Evolutionary conservation across 768 basidiomycete genomes (phyloP), one percentile per base, ranked within the genome.

Genomic region (Podaxis sp.): DNA sequence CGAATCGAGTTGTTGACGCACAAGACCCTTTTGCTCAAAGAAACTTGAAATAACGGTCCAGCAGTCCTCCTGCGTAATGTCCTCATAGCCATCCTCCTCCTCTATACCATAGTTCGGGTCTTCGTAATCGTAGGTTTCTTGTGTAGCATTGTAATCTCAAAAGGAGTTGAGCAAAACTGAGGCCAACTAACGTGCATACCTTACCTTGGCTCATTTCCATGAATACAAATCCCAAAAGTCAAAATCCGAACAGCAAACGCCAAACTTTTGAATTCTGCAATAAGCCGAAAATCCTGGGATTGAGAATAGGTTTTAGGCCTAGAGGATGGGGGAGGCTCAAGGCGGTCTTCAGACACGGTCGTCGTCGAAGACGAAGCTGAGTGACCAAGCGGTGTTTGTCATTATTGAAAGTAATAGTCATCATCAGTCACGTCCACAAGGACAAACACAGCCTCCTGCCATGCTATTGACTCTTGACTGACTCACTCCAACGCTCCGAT

Each of bases 21-120:
- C 97, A 64, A 99, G 89, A 76, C 96, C 96, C 75, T 96, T 97
- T 74, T 94, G 92, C 65, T 94, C 90, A 74, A 99, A 98, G 80
- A 96, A 99, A 70, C 93, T 89, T 65, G 93, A 90, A 69, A 98
- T 98, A 72, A 99, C 90, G 43, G 90, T 87, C 94, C 94, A 96
- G 74, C 94, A 94, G 70, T 94, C 93, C 73, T 95, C 93, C 70
- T 94, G 93, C 0, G 92, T 92, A 74, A 94, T 90, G 70, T 91
- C 89, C 70, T 89, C 89, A 64, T 83, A 83, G n/a, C 78, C 76
- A 52, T 80, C 79, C 47, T 88, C 85, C 22, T 88, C 85, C 55
- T 81, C 82, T 72, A 79, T 77, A 37, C 75, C 84, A 67, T 82
- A 84, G 58, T 76, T 81, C 13, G 83, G 76, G 61, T 89, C 86